These are phyloP conservation scores for Fennellomyces sp. DNA, from an alignment of 371 early-diverging fungal species.

Conservation along the genomic window DNA sequence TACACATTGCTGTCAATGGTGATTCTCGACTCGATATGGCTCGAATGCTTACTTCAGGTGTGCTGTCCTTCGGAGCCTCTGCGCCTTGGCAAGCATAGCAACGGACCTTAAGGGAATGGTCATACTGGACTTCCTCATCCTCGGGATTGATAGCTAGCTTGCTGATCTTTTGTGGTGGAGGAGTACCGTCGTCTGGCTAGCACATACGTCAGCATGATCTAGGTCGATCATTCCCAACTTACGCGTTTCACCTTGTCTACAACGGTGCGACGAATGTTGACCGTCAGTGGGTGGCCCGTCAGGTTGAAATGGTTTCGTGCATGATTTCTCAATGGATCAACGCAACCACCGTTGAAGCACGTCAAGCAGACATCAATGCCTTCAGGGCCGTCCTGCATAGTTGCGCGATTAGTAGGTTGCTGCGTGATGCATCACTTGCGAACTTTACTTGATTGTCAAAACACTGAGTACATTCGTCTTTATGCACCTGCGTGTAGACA, in stretches of 20 bases:
- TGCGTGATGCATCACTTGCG: not conserved
- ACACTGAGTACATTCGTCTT: constrained; percentile 96
- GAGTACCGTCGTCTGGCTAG: constrained; percentile 35
- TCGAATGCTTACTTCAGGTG: constrained; percentile 34
- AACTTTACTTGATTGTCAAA: constrained; percentile 80
- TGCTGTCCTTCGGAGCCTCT: constrained; percentile 31
- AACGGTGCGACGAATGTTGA: constrained; percentile 82
- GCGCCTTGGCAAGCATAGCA: constrained; percentile 72
- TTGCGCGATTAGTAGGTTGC: constrained; percentile 2
- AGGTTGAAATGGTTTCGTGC: constrained; percentile 73
- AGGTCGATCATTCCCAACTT: constrained; percentile 10
- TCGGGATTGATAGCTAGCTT: constrained; percentile 86
- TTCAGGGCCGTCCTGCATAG: constrained; percentile 58
- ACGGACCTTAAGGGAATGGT: constrained; percentile 63
- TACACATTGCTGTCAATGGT: not conserved
- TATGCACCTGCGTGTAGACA: constrained; percentile 71
- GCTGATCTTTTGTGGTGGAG: constrained; percentile 85
- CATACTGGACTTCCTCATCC: constrained; percentile 71
- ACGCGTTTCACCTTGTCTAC: constrained; percentile 37
- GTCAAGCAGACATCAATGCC: constrained; percentile 93
- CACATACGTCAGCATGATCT: constrained; percentile 1
- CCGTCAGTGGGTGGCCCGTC: constrained; percentile 74
- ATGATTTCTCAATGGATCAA: constrained; percentile 65
- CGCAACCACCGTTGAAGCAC: constrained; percentile 93
- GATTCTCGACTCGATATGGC: not conserved